Evolutionary conservation across 805 yeast species (phyloP).

Genomic region (Candida stauntonica): DNA sequence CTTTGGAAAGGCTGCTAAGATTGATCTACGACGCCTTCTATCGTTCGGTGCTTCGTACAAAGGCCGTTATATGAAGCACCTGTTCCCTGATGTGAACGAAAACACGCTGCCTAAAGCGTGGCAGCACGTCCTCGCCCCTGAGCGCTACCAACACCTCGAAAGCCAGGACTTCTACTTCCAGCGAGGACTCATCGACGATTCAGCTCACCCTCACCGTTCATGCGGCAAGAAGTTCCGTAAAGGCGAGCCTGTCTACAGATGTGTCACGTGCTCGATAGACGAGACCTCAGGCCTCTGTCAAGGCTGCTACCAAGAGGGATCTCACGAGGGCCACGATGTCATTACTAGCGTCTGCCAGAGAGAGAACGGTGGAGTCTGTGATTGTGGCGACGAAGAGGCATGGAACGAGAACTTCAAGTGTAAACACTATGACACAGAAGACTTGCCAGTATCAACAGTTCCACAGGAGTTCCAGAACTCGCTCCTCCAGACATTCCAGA

Average conservation of each 20-base stretch:
- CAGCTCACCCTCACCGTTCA: conserved; percentile 57
- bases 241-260: conserved; percentile 81
- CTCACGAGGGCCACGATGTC: conserved; percentile 71
- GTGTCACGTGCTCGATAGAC: conserved; percentile 71
- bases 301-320: conserved; percentile 63
- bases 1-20: conserved; percentile 28
- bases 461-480: conserved; percentile 41
- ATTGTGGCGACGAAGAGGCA: conserved; percentile 87
- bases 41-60: conserved; percentile 38
- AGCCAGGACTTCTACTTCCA: conserved; percentile 20
- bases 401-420: conserved; percentile 59
- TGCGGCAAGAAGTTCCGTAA: conserved; percentile 68
- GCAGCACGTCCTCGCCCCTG: conserved; percentile 22
- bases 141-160: conserved; percentile 23
- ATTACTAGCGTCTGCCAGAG: conserved; percentile 58
- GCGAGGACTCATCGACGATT: conserved; percentile 20
- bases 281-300: conserved; percentile 83
- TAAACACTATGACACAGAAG: conserved; percentile 31
- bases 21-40: conserved; percentile 38
- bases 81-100: conserved; percentile 33
- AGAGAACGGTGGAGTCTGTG: conserved; percentile 57
- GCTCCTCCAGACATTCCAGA: conserved; percentile 39
- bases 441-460: conserved; percentile 27
- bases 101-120: conserved; percentile 20
- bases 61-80: conserved; percentile 35